Conservation (phyloP, 73 alveolate genomes). For the Loxodes magnus region DNA sequence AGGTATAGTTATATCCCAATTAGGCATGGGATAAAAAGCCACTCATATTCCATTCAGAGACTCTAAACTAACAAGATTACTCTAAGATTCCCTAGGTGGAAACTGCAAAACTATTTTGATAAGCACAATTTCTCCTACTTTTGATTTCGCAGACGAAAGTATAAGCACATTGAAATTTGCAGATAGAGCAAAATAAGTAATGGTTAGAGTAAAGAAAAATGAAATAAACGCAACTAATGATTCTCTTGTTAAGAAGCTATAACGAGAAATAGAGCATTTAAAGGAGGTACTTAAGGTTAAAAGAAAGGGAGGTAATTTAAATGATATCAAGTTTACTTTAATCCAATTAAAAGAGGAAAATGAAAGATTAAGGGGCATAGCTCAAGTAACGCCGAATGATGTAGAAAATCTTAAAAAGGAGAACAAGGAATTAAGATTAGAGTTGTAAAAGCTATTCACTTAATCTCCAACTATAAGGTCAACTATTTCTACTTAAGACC, state of each 20-base stretch:
- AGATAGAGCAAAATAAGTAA: constrained; percentile 63
- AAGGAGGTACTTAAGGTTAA: constrained; percentile 51
- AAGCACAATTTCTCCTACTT: constrained; percentile 72
- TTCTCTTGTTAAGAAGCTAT: constrained; percentile 50
- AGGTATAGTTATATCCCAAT: constrained; percentile 34
- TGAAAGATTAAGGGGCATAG: constrained; percentile 36
- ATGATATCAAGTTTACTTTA: constrained; percentile 30
- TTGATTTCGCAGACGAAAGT: constrained; percentile 60
- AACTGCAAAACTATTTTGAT: constrained; percentile 52
- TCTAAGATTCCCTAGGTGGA: constrained; percentile 78
- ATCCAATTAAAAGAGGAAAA: constrained; percentile 46
- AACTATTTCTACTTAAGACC: too few relatives aligned
- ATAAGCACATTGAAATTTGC: constrained; percentile 78
- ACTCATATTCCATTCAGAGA: constrained; percentile 70
- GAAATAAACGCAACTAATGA: constrained; percentile 67
- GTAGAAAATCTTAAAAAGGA: constrained; percentile 49
- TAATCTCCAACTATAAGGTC: too few relatives aligned
- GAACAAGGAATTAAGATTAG: constrained; percentile 50
- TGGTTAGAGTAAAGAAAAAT: constrained; percentile 50
- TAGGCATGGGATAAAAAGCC: constrained; percentile 18
- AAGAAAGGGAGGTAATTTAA: constrained; percentile 46
- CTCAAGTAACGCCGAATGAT: constrained; percentile 25
- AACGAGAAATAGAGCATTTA: constrained; percentile 57
- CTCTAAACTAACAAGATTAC: constrained; percentile 70
- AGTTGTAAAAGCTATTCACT: constrained; percentile 22